Base-by-base conservation (phyloP, 768 basidiomycete genomes). In the Boletus rubescentipes region DNA sequence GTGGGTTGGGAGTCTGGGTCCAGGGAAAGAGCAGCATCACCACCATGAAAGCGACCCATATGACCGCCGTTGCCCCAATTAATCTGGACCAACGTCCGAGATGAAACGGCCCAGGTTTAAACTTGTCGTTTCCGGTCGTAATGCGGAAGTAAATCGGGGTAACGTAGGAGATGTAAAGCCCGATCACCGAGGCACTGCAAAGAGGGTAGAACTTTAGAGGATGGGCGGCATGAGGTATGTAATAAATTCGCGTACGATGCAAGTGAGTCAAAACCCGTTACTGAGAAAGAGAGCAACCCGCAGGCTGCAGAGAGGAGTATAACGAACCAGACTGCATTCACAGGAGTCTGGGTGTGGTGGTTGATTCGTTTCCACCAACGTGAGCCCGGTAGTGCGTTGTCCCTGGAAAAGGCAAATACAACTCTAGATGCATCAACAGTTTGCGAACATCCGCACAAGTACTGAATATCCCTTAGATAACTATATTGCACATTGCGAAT, bases 341-440 rank as follows among this genome's bases (percentile, higher is more conserved):
- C 67, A 0, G 75, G 76, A 7, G 68, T 74, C 36, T 63, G 62
- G 1, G 70, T 73, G 15, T 47, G 46, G 2, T 32, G 59, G 50
- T 74, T 73, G 47, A 75, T 60, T 51, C 62, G 59, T 49, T 72
- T 72, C 71, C 70, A 72, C 66, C 64, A 72, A 20, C 64, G 62
- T 2, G 74, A 75, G 10, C 73, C 72, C 5, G 74, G 74, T 11
- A 74, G 59, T 11, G 71, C 75, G 42, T 73, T 62, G 41, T 75
- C 75, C 10, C 75, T 54, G 10, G 62, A 66, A 60, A 79, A 76
- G 29, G 77, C 77, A 45, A 77, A 79, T 26, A 79, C 66, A 26
- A 77, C 77, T 37, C 77, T 72, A 15, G 78, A 77, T 20, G 75
- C 77, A 57, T 79, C 77, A 23, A 79, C 69, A 47, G 65, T 69